A percentile compares a stretch with the other conserved stretches of the same genome.
Conservation (phyloP, 139 green algal species). For the Limnomonas spitsbergensis region DNA sequence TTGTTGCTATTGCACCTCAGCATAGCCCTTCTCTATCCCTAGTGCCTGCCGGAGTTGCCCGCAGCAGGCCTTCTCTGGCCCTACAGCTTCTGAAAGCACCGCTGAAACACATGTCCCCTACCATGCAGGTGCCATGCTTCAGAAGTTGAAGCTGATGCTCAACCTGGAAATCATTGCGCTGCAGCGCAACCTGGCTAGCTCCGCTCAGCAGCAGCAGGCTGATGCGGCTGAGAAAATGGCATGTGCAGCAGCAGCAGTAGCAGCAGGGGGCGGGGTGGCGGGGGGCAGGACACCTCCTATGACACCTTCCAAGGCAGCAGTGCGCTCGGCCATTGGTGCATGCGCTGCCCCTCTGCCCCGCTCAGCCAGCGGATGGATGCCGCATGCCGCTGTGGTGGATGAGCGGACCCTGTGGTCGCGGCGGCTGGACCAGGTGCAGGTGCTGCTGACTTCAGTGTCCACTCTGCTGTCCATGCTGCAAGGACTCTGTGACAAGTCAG, state of each 20-base stretch:
- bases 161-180: constrained; percentile 45
- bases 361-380: not conserved
- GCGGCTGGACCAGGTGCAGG: not conserved
- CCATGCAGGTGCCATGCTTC: constrained; percentile 41
- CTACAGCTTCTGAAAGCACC: no score
- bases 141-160: constrained; percentile 51
- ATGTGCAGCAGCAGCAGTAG: not conserved
- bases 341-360: not conserved
- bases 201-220: constrained; percentile 4
- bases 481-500: constrained; percentile 7
- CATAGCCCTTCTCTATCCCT: no score
- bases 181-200: constrained; percentile 23
- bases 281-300: no score
- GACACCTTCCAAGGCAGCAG: not conserved
- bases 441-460: constrained; percentile 30
- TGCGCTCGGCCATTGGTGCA: not conserved
- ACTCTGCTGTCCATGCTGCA: constrained; percentile 28
- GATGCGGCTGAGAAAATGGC: not conserved
- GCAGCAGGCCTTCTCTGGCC: no score
- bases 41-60: no score
- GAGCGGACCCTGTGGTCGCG: not conserved
- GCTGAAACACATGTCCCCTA: no score
- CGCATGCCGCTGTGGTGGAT: not conserved
- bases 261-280: not conserved
- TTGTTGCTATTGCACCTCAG: no score